These are phyloP conservation scores for Pleurotus citrinopileatus DNA, from an alignment of 768 basidiomycete species.

Conservation along the genomic window DNA sequence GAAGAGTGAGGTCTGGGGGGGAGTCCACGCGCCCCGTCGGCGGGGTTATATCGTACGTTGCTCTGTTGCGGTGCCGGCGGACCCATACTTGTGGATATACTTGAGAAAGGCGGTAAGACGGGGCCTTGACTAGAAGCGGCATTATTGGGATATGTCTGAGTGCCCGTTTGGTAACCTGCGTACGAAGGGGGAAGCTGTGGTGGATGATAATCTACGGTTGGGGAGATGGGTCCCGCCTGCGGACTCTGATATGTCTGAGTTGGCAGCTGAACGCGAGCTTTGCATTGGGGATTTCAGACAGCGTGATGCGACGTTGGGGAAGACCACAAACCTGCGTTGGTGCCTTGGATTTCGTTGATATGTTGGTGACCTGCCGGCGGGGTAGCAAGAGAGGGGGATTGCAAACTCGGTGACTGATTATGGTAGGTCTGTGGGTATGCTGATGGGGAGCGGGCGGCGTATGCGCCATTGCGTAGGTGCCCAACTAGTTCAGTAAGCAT, in stretches of 20 bases:
- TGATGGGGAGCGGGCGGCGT: constrained; percentile 62
- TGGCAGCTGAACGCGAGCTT: constrained; percentile 34
- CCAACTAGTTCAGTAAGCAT: constrained; percentile 78
- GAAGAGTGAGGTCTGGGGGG: constrained; percentile 26
- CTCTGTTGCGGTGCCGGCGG: constrained; percentile 39
- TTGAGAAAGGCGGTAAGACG: constrained; percentile 70
- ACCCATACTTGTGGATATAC: constrained; percentile 53
- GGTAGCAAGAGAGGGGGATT: constrained; percentile 54
- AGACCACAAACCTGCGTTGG: constrained; percentile 10
- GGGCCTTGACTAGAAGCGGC: constrained; percentile 39
- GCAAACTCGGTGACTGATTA: constrained; percentile 65
- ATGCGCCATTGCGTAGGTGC: constrained; percentile 62
- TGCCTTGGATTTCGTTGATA: constrained; percentile 31
- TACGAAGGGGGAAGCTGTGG: constrained; percentile 41
- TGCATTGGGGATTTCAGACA: constrained; percentile 26
- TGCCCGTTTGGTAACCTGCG: constrained; percentile 33
- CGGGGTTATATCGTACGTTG: constrained; percentile 56
- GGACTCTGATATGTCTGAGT: constrained; percentile 33
- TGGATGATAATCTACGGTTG: constrained; percentile 38
- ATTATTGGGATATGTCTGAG: constrained; percentile 33
- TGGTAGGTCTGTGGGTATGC: constrained; percentile 50
- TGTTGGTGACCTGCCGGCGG: constrained; percentile 42
- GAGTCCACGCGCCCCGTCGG: constrained; percentile 33
- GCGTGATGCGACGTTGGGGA: constrained; percentile 5
- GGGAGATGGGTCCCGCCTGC: constrained; percentile 16